A percentile compares a stretch with the other conserved stretches of the same genome.
Evolutionary conservation across 2,329 filamentous ascomycete species (phyloP).

Genomic region (Colletotrichum sp.): DNA sequence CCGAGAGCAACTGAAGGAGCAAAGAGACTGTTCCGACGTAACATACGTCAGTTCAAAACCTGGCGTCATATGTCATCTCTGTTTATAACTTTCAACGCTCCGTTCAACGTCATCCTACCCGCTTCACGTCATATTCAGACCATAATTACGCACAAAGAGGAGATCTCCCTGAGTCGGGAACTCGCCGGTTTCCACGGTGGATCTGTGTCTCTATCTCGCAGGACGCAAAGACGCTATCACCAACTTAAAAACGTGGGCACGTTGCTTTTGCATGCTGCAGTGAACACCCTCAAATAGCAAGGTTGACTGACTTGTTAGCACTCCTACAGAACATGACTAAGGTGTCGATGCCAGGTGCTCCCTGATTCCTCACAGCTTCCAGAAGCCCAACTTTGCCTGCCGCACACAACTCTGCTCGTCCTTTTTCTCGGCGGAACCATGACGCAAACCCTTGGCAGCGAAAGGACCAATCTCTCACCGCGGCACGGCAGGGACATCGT

Average conservation of each 20-base stretch:
- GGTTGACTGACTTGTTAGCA: neutral
- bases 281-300: neutral
- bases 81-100: neutral
- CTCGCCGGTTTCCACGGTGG: neutral
- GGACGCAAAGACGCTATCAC: neutral
- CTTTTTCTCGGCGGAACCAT: conserved; percentile 1
- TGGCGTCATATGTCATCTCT: neutral
- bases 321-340: neutral
- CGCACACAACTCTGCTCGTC: neutral
- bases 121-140: neutral
- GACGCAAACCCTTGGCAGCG: neutral
- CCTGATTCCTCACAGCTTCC: neutral
- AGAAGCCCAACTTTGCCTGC: neutral
- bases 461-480: neutral
- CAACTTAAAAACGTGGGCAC: neutral
- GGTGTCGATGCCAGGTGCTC: neutral
- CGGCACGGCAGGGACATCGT: neutral
- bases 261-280: neutral
- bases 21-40: neutral
- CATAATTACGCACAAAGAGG: neutral
- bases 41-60: neutral
- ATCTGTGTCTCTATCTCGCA: neutral
- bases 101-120: neutral
- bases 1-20: neutral
- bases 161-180: neutral